A percentile compares a stretch with the other conserved stretches of the same genome.
Conservation (phyloP, 345 rosid species). For the Acer yangbiense region DNA sequence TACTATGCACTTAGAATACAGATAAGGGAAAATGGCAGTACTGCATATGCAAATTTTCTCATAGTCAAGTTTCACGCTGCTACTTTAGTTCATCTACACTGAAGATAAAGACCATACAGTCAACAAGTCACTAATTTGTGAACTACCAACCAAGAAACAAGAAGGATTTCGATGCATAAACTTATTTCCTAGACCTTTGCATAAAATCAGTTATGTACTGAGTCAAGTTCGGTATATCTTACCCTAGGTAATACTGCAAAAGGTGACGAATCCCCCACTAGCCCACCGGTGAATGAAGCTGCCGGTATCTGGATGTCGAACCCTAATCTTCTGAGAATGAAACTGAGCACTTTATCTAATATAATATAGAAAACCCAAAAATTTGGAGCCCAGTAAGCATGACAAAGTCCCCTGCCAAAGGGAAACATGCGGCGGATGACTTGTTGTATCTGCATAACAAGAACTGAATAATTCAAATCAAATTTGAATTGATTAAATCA, state of each 20-base stretch:
- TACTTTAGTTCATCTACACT: background rate
- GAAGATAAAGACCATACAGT: too few relatives aligned
- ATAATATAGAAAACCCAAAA: slow-evolving; percentile 92
- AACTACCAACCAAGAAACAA: background rate
- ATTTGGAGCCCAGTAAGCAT: slow-evolving; percentile 98
- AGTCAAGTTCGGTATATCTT: background rate
- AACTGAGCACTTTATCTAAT: slow-evolving; percentile 71
- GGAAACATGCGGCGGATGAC: slow-evolving; percentile 87
- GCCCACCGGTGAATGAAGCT: slow-evolving; percentile 89
- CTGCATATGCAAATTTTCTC: background rate
- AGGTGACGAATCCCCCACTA: slow-evolving; percentile 80
- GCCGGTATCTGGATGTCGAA: slow-evolving; percentile 50
- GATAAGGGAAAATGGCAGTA: background rate
- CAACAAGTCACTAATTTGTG: background rate
- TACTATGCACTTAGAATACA: background rate
- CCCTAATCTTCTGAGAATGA: slow-evolving; percentile 58
- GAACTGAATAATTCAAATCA: slow-evolving; percentile 9
- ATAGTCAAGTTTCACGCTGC: background rate
- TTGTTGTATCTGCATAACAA: slow-evolving; percentile 69
- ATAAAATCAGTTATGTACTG: background rate
- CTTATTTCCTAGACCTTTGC: background rate
- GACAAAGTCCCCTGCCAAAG: slow-evolving; percentile 96
- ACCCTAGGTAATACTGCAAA: slow-evolving; percentile 85
- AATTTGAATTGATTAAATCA: background rate
- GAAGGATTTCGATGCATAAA: background rate